These are phyloP conservation scores for Aspergillus cristatus DNA, from an alignment of 495 filamentous ascomycete species.

Conservation along the genomic window DNA sequence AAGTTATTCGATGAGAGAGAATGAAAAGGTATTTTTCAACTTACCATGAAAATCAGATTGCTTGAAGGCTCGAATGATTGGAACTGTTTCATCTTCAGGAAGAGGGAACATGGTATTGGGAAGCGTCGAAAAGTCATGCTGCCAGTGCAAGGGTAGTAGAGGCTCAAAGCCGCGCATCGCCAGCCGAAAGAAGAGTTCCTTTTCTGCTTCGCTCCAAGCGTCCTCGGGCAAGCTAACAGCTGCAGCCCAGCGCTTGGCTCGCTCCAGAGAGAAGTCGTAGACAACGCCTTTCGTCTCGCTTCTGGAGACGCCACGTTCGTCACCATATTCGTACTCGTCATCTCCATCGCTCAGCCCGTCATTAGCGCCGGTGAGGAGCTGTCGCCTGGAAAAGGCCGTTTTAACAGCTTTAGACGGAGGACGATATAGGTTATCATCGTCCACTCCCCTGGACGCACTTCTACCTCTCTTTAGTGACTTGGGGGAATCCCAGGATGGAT, in stretches of 20 bases:
- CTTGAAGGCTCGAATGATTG: constrained; percentile 38
- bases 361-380: not conserved
- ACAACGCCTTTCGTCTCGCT: constrained; percentile 16
- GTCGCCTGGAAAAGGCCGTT: not conserved
- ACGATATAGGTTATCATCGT: not conserved
- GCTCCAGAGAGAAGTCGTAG: constrained; percentile 21
- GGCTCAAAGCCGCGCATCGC: constrained; percentile 52
- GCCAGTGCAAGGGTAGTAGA: constrained; percentile 45
- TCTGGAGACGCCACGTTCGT: constrained; percentile 2
- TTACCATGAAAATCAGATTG: constrained; percentile 29
- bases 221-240: constrained; percentile 17
- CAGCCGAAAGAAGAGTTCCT: constrained; percentile 45
- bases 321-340: not conserved
- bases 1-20: constrained; percentile 1
- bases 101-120: constrained; percentile 47
- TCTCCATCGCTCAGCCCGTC: constrained; percentile 1
- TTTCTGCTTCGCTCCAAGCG: constrained; percentile 42
- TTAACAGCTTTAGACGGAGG: not conserved
- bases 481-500: too few species aligned
- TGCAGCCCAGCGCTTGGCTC: constrained; percentile 18
- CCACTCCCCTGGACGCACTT: too few species aligned
- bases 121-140: constrained; percentile 51
- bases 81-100: constrained; percentile 21
- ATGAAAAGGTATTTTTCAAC: not conserved
- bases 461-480: too few species aligned